These are phyloP conservation scores for Phoma sp. DNA, from an alignment of 2,329 filamentous ascomycete genomes.

Conservation along the genomic window DNA sequence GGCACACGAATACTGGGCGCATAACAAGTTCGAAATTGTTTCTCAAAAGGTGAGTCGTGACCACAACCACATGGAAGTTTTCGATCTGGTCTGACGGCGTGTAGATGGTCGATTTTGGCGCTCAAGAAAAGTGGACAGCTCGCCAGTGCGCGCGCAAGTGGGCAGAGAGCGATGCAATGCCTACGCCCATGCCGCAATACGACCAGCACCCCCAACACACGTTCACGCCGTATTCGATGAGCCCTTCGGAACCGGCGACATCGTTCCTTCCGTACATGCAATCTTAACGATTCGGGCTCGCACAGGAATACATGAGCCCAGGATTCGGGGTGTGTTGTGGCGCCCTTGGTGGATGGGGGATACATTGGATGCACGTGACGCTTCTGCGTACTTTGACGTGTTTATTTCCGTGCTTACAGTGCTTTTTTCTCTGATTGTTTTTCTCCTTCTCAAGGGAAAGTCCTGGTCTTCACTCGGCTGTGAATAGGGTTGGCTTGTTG, in stretches of 20 bases:
- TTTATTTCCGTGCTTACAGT: background rate
- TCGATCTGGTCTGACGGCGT: constrained; percentile 10
- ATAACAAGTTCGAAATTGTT: constrained; percentile 62
- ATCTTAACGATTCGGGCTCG: background rate
- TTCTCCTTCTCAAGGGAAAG: too few species aligned
- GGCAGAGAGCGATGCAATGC: constrained; percentile 50
- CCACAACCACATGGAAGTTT: too few species aligned
- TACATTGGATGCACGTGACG: background rate
- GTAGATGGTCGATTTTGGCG: constrained; percentile 60
- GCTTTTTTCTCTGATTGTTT: background rate
- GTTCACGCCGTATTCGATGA: constrained; percentile 46
- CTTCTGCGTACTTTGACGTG: background rate
- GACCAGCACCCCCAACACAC: constrained; percentile 41
- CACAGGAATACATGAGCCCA: background rate
- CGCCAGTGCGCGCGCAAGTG: constrained; percentile 59
- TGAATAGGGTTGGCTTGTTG: background rate
- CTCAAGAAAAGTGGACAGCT: constrained; percentile 59
- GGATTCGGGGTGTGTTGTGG: too few species aligned
- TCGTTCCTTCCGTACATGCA: constrained; percentile 43
- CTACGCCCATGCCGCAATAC: constrained; percentile 43
- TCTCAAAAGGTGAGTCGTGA: constrained; percentile 52
- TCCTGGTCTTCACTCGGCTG: background rate
- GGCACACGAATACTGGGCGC: constrained; percentile 61
- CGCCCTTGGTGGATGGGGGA: too few species aligned
- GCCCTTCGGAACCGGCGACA: constrained; percentile 41